Evolutionary conservation across 1,139 yeast species (phyloP), one percentile per base, ranked within the genome.

Genomic region (Suhomyces coccinellae): DNA sequence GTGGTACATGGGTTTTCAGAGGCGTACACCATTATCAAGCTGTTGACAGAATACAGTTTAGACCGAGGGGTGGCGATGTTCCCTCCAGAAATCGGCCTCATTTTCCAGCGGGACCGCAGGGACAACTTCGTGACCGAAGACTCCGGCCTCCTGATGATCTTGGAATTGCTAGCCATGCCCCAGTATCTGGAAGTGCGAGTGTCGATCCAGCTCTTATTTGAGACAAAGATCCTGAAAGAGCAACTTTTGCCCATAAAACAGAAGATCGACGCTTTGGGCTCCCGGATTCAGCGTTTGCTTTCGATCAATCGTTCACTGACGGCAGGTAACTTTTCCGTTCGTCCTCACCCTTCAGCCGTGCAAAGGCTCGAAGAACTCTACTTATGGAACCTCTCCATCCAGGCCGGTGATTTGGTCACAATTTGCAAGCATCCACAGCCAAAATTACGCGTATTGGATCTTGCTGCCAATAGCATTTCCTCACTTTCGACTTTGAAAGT

Each of bases 401-500:
- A 20, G 24, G 24, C 24, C 24, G 24, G 24, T 5, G 24, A 20
- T 6, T 20, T 20, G 24, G 8, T 9, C 8, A 20, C 24, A 13
- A 48, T 42, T 37, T 45, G 51, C 16, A 37, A 47, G 8, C 40
- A 31, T 12, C 34, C 42, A 2, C 47, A 46, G 3, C 43, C 51
- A 2, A 37, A 24, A 6, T 47, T 62, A 8, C 42, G 42, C 24
- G 41, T 56, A 1, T 38, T 62, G 27, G 63, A 61, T 34, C 44
- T 62, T 4, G 49, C 57, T 5, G 61, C 56, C 8, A 62, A 62
- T 46, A 41, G 52, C 20, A 47, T 61, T 26, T 48, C 59, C 1
- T 48, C 50, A 5, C 47, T 61, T 27, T 39, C 41, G 10, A 49
- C 48, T 15, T 32, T 61, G 7, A 34, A 45, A 6, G 28, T 58